Percentiles rank a stretch among this genome's conserved stretches.
These are phyloP conservation scores for Phaffomyces thermotolerans DNA, from an alignment of 805 yeast species.

Conservation along the genomic window DNA sequence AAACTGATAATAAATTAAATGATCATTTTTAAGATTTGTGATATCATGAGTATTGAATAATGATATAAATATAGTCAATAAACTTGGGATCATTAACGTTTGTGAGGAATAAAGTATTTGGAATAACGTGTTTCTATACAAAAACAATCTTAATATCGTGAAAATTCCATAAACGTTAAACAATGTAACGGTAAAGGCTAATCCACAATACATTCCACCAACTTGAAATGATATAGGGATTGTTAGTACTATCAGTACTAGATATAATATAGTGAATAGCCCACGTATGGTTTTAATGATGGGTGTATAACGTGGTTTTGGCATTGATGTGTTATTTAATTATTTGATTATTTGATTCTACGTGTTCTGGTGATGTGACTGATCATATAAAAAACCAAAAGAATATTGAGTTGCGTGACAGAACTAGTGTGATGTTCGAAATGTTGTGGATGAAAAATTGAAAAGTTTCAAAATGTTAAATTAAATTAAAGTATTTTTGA, in stretches of 20 bases:
- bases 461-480: too few species aligned
- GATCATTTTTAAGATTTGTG: conserved; percentile 15
- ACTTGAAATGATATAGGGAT: conserved; percentile 91
- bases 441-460: too few species aligned
- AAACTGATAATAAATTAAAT: conserved; percentile 24
- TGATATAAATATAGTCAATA: conserved; percentile 62
- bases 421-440: too few species aligned
- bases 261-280: conserved; percentile 50
- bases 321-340: neutral
- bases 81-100: conserved; percentile 74
- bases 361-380: neutral
- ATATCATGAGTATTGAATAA: conserved; percentile 36
- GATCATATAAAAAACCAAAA: neutral
- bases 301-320: conserved; percentile 6
- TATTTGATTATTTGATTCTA: neutral
- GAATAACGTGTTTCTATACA: conserved; percentile 26
- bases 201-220: conserved; percentile 87
- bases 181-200: conserved; percentile 72
- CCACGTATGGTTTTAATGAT: conserved; percentile 15
- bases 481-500: too few species aligned
- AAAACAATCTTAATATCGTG: conserved; percentile 61
- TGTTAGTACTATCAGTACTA: conserved; percentile 64
- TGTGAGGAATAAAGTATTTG: conserved; percentile 65
- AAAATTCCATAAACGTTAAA: conserved; percentile 61
- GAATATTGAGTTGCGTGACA: too few species aligned